These are phyloP conservation scores for Magnaporthiopsis poae DNA, from an alignment of 2,329 filamentous ascomycete genomes.

Conservation along the genomic window DNA sequence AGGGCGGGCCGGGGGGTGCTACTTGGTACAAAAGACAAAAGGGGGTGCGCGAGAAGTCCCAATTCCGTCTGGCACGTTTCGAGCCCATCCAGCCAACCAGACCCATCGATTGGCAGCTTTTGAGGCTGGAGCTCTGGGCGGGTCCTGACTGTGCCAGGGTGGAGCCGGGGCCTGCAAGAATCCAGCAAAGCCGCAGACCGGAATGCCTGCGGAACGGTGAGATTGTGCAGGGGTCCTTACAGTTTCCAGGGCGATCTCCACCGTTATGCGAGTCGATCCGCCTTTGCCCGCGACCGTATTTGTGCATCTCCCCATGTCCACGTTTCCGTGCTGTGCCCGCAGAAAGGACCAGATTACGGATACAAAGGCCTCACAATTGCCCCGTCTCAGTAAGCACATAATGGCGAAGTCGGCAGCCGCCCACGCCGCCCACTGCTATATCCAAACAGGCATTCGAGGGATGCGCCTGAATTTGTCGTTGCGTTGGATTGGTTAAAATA, in stretches of 20 bases:
- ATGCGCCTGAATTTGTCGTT: not conserved
- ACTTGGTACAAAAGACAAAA: conserved; percentile 5
- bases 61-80: not conserved
- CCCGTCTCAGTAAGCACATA: not conserved
- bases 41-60: not conserved
- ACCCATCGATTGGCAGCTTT: not conserved
- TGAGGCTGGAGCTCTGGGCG: not conserved
- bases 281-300: not conserved
- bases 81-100: not conserved
- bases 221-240: not conserved
- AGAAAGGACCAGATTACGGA: not conserved
- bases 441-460: not conserved
- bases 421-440: not conserved
- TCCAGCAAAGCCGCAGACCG: not conserved
- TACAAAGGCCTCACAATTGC: not conserved
- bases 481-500: not conserved
- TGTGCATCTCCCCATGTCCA: not conserved
- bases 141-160: not conserved
- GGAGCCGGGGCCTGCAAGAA: not conserved
- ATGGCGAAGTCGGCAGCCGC: not conserved
- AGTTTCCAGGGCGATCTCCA: not conserved
- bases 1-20: conserved; percentile 2
- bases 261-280: not conserved
- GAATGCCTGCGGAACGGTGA: not conserved
- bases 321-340: not conserved